These are phyloP conservation scores for Plasmopara viticola DNA, from an alignment of 352 stramenopile genomes.

Conservation along the genomic window DNA sequence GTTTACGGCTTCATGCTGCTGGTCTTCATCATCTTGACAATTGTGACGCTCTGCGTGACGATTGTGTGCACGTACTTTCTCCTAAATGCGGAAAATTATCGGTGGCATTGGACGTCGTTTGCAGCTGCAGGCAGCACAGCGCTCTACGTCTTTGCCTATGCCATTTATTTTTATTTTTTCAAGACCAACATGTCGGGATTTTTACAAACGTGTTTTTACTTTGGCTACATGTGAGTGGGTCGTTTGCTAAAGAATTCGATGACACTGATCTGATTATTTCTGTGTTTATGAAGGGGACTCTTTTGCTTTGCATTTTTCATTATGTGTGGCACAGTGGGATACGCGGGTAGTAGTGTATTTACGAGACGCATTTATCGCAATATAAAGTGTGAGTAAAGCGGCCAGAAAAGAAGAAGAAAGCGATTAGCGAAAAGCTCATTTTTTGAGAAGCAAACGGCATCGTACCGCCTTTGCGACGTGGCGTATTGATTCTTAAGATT, in stretches of 20 bases:
- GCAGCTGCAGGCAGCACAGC: slow-evolving; percentile 90
- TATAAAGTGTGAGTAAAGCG: slow-evolving; percentile 91
- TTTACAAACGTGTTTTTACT: slow-evolving; percentile 98
- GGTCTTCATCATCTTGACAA: slow-evolving; percentile 95
- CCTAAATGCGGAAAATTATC: slow-evolving; percentile 98
- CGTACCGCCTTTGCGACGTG: too few species aligned
- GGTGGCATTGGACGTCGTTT: slow-evolving; percentile 99
- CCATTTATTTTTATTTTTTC: slow-evolving; percentile 99
- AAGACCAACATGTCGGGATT: slow-evolving; percentile 99
- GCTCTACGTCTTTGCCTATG: slow-evolving; percentile 98
- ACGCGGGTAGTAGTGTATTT: slow-evolving; percentile 89
- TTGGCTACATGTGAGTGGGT: slow-evolving; percentile 94
- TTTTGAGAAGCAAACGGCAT: too few species aligned
- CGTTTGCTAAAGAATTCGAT: neutral
- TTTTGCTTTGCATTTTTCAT: slow-evolving; percentile 92
- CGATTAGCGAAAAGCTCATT: neutral
- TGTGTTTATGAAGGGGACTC: slow-evolving; percentile 50
- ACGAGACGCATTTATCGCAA: slow-evolving; percentile 94
- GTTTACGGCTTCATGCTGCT: slow-evolving; percentile 99
- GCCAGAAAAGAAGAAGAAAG: slow-evolving; percentile 3
- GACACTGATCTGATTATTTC: slow-evolving; percentile 3
- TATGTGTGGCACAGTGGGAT: slow-evolving; percentile 90
- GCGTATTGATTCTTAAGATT: too few species aligned
- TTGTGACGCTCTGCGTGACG: slow-evolving; percentile 97
- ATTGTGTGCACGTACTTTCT: slow-evolving; percentile 99